Base-by-base conservation (phyloP, 345 rosid genomes). In the Dipteronia sinensis region DNA sequence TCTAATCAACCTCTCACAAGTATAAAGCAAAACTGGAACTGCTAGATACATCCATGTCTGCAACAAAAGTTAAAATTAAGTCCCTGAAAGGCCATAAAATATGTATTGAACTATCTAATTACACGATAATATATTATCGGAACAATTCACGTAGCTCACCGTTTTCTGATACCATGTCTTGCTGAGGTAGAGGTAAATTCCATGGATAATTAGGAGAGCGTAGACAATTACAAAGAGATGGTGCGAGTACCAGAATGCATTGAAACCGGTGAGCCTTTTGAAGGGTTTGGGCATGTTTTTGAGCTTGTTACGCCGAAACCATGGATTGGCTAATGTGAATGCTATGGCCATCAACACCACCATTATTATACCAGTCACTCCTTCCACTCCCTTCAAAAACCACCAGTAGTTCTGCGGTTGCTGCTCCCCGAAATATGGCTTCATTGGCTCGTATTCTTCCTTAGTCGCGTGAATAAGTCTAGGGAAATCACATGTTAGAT, bases 41-140 rank as follows among this genome's bases (percentile, higher is more conserved):
- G 91, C 90, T 2, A 94, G 77, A 73, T 94, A 94, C 97, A 94
- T 94, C 98, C 98, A 94, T 73, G 96, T 91, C 98, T 94, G 87
- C 75, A 80, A 38, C 44, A 47, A 56, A 10, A 0, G 1, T 19
- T 46, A 61, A 9, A 0, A 34, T 83, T 25, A 47, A 73, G 67
- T 19, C 65, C 7, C 7, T 3, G 47, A 20, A 23, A 7, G 10
- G 10, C 10, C 46, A 9, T 0, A 13, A 12, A 16, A 16, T 10
- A 9, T 22, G 3, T 11, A 4, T 49, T 49, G 1, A 2, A 4
- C 15, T 13, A 49, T 11, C 55, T 13, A 11, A 13, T 27, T 27
- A 27, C 5, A 12, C 5, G 19, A 49, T 49, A 49, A 12, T 49
- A 12, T 49, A 34, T 34, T 34, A 34, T 34, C 38, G 6, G n/a